A percentile compares a stretch with the other conserved stretches of the same genome.
Evolutionary conservation across 768 basidiomycete genomes (phyloP).

Genomic region (Floccularia luteovirens): DNA sequence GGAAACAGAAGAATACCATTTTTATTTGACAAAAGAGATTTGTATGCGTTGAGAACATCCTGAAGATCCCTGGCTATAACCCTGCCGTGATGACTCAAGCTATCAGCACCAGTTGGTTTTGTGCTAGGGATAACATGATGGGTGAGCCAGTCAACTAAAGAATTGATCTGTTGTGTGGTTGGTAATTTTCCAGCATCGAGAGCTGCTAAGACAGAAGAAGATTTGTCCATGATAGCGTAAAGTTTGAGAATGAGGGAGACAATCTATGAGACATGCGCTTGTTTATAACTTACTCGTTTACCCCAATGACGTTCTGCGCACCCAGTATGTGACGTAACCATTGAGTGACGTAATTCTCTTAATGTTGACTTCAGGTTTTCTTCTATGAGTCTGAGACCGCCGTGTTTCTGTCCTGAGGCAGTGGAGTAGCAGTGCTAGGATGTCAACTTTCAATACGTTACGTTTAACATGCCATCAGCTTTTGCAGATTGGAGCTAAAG

Average conservation of each 20-base stretch:
- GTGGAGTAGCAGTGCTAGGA: no score
- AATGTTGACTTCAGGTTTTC: no score
- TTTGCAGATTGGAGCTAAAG: no score
- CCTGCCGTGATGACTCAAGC: constrained; percentile 49
- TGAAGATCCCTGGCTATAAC: constrained; percentile 42
- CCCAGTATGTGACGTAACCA: no score
- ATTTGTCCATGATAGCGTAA: constrained; percentile 45
- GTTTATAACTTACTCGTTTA: no score
- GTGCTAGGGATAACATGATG: constrained; percentile 37
- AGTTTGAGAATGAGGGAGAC: not conserved
- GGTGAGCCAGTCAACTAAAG: constrained; percentile 48
- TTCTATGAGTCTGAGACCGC: no score
- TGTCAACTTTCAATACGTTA: no score
- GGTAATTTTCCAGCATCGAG: constrained; percentile 69
- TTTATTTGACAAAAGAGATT: constrained; percentile 43
- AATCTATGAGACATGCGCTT: not conserved
- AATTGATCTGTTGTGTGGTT: constrained; percentile 46
- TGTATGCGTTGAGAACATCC: constrained; percentile 51
- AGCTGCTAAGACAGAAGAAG: constrained; percentile 56
- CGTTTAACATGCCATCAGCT: no score
- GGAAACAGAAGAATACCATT: constrained; percentile 33
- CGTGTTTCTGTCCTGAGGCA: no score
- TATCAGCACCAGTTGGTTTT: constrained; percentile 27
- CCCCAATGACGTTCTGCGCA: no score
- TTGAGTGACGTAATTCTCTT: no score